Evolutionary conservation across 2,329 filamentous ascomycete species (phyloP).

Genomic region (Tothia fuscella): DNA sequence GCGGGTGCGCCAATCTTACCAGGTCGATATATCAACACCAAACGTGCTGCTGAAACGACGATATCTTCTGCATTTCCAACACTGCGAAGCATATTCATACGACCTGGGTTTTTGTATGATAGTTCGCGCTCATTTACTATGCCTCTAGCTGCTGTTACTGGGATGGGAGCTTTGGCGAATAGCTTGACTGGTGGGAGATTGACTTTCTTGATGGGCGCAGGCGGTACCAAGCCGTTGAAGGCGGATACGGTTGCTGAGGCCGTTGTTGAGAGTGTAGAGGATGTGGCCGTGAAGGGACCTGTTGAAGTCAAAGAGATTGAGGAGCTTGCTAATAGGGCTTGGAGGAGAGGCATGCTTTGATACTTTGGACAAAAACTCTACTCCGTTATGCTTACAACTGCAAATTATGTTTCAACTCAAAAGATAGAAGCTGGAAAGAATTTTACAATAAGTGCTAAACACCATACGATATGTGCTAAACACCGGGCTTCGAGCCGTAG

Average conservation of each 20-base stretch:
- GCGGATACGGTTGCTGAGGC: slow-evolving; percentile 13
- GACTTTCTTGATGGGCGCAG: slow-evolving; percentile 48
- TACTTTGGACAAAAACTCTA: too few relatives aligned
- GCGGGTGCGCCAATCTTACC: slow-evolving; percentile 78
- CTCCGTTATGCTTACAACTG: too few relatives aligned
- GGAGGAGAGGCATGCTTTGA: slow-evolving; percentile 83
- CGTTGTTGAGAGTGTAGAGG: slow-evolving; percentile 9
- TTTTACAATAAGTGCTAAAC: too few relatives aligned
- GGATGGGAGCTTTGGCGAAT: slow-evolving; percentile 66
- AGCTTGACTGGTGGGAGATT: slow-evolving; percentile 63
- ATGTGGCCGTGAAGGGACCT: slow-evolving; percentile 52
- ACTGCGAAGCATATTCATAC: slow-evolving; percentile 70
- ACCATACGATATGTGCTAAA: too few relatives aligned
- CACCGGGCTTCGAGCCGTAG: too few relatives aligned
- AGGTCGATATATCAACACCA: slow-evolving; percentile 75
- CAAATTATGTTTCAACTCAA: too few relatives aligned
- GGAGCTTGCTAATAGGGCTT: slow-evolving; percentile 64
- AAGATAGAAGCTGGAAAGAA: too few relatives aligned
- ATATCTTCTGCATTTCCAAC: slow-evolving; percentile 61
- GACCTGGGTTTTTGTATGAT: slow-evolving; percentile 86
- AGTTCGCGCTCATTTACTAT: slow-evolving; percentile 68
- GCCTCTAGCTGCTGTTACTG: slow-evolving; percentile 68
- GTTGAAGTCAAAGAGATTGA: slow-evolving; percentile 74
- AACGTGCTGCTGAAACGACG: slow-evolving; percentile 74
- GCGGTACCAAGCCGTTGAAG: slow-evolving; percentile 12